Evolutionary conservation across 495 filamentous ascomycete genomes (phyloP).

Genomic region (Lepidopterella palustris): DNA sequence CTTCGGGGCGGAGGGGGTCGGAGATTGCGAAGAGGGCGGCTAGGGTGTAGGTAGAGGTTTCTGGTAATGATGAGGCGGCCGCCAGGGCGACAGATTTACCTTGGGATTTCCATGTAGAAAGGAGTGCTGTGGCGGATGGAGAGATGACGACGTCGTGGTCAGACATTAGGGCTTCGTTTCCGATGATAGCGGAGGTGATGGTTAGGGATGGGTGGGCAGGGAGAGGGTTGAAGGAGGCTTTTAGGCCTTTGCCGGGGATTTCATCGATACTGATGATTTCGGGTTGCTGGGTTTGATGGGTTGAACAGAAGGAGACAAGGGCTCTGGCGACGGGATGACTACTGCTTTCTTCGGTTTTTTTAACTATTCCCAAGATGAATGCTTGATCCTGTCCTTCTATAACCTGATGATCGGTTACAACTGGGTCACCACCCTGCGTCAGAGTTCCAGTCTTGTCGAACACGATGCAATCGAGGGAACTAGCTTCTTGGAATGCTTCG

Average conservation of each 20-base stretch:
- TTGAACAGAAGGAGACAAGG: slow-evolving; percentile 60
- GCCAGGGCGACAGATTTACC: slow-evolving; percentile 35
- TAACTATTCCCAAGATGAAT: slow-evolving; percentile 50
- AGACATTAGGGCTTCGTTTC: slow-evolving; percentile 71
- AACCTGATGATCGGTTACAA: slow-evolving; percentile 64
- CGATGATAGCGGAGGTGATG: slow-evolving; percentile 39
- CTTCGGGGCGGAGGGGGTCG: slow-evolving; percentile 76
- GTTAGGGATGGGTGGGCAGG: slow-evolving; percentile 20
- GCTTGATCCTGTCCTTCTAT: slow-evolving; percentile 39
- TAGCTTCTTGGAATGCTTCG: slow-evolving; percentile 92
- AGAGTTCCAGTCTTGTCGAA: slow-evolving; percentile 97
- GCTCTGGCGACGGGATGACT: slow-evolving; percentile 84
- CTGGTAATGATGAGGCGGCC: slow-evolving; percentile 7
- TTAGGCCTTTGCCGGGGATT: slow-evolving; percentile 74
- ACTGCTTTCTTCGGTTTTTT: slow-evolving; percentile 71
- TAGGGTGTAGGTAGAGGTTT: slow-evolving; percentile 1
- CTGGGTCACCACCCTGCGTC: slow-evolving; percentile 75
- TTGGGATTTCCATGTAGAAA: slow-evolving; percentile 32
- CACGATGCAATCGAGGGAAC: slow-evolving; percentile 74
- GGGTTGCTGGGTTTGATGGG: slow-evolving; percentile 29
- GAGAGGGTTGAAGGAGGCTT: slow-evolving; percentile 53
- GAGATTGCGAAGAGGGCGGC: slow-evolving; percentile 31
- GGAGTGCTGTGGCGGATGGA: slow-evolving; percentile 1
- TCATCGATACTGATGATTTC: slow-evolving; percentile 56
- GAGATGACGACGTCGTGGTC: slow-evolving; percentile 29